Evolutionary conservation across 2,329 filamentous ascomycete genomes (phyloP), one percentile per base, ranked within the genome.

Genomic region (Aspergillus cejpii): DNA sequence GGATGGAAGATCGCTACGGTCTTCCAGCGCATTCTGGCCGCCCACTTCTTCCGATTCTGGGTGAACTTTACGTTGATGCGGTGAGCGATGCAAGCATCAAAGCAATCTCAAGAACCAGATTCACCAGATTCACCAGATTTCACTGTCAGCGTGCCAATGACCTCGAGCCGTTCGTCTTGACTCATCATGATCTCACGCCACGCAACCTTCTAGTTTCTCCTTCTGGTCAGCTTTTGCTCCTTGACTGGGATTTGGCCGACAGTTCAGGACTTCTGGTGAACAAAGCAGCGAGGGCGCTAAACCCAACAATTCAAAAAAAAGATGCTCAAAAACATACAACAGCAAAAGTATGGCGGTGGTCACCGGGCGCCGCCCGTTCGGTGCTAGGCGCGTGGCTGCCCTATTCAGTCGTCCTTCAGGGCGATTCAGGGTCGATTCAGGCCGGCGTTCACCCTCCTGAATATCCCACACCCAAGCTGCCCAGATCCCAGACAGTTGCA

Each of bases 1-100:
- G 45, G 45, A 51, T 60, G 21, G 55, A 57, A 15, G 52, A 55
- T 49, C 47, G 49, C 33, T 57, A 47, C 43, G 44, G 51, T 2
- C 43, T 58, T 12, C 57, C 52, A 8, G 39, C 44, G 10, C 37
- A 47, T 12, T 52, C 53, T 15, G 45, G 42, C 20, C 41, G 37
- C 47, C 6, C 26, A 44, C 17, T 60, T 55, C 45, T 26, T 56
- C 26, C 39, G 40, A 12, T 58, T 57, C 28, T 56, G 56, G 52
- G 38, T 31, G n/a, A 54, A 54, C 33, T 56, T 57, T 24, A 53
- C 37, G 17, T 21, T 15, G 14, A 50, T 50, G 41, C 29, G 39
- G 12, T 28, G 37, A 34, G 47, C 47, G 26, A 49, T 51, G 12
- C 47, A 53, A 39, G 43, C 38, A 20, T 38, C 41, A 28, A 45